Evolutionary conservation across 2,329 filamentous ascomycete genomes (phyloP), one percentile per base, ranked within the genome.

Genomic region (Fusarium pseudoanthophilum): DNA sequence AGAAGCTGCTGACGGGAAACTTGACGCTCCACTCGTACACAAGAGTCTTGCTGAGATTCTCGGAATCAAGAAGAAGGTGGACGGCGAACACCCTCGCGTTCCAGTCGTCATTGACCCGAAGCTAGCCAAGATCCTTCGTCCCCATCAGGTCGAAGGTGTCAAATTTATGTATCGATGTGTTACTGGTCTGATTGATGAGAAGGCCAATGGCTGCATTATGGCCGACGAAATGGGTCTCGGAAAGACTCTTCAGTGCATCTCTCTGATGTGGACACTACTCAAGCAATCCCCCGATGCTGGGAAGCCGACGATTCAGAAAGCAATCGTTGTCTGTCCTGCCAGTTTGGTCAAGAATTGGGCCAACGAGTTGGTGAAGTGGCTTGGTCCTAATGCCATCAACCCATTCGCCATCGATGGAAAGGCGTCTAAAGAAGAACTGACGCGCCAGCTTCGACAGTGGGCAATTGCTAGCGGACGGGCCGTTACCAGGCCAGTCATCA

Each of bases 181-280:
- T 11, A 98, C 95, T 4, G 96, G 96, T n/a, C 88, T 98, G 87
- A 93, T 98, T 63, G 96, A 98, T 77, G 89, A 92, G 42, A 95
- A 95, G 77, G 96, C 96, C 55, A 93, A 98, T 81, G 96, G 96
- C 5, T 99, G 96, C 83, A 99, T 99, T 80, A 99, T 99, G 96
- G 96, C 96, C 60, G 96, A 99, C 81, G 96, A 98, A 81, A 99
- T 99, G 96, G 96, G 96, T 76, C 85, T 99, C 36, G 96, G 96
- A 64, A 99, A 99, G 84, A 99, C 96, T 24, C 84, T 99, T 48
- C 96, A 99, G 85, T 99, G 96, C 82, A 99, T 99, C 78, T 90
- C 96, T 1, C 88, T 99, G 56, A 92, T 99, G 87, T 99, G 96
- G 96, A 99, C 96, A 4, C 84, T 99, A 3, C 85, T 99, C 21